Base-by-base conservation (phyloP, 2,329 filamentous ascomycete genomes). In the Ophiostoma tasmaniense region DNA sequence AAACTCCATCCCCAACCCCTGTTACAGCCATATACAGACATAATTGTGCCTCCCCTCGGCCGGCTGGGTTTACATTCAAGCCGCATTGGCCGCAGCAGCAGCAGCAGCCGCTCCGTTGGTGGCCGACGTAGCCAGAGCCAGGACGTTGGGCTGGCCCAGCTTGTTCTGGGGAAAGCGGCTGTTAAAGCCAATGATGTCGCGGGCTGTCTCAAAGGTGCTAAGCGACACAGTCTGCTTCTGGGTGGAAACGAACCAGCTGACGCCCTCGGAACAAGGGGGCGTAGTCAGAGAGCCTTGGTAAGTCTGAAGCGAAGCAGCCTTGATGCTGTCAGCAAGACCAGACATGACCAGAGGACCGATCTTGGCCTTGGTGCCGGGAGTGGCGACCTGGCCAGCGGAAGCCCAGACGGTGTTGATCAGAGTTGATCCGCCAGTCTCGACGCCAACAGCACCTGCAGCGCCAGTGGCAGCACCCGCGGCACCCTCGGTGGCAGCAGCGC, bases 231-330 rank as follows among this genome's bases (percentile, higher is more conserved):
- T 70, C 39, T 82, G 77, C 66, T 78, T 78, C 68, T 80, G 75
- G 3, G 80, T 80, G n/a, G 80, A 77, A 8, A 84, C 81, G 67
- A 81, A 78, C 82, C 82, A 84, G 70, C 75, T 75, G 37, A 84
- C 81, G 28, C 78, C 79, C 73, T 84, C 82, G 17, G 76, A 76
- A 76, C 82, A 84, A 2, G 82, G 82, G 25, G 82, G 82, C 10
- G 81, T 83, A 14, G 82, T 84, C 45, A 84, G 77, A 3, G 81
- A 83, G 33, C 82, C 82, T 2, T 77, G 74, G 75, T 84, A 82
- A 30, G 76, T 75, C 71, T 82, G 79, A 73, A 82, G 79, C 61
- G 72, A 75, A 64, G 78, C 78, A 3, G 76, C 74, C 64, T 74
- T 75, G 35, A 82, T 72, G 37, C 77, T 71, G 50, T 75, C 72